These are phyloP conservation scores for Vitellaria paradoxa DNA, from an alignment of 179 eudicot species.

Conservation along the genomic window DNA sequence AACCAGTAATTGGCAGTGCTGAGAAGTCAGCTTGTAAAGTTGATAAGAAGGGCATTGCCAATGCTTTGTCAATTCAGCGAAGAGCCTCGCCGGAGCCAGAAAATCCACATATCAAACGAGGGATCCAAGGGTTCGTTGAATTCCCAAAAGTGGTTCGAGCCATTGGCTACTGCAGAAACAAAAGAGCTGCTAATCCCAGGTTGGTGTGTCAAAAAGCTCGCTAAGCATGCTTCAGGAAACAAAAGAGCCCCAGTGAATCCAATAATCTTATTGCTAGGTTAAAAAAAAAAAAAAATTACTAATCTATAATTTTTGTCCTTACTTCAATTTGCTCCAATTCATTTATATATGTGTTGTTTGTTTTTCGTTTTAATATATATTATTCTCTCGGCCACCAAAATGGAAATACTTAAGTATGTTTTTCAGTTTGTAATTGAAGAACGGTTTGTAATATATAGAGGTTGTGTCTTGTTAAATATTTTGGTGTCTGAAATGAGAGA, in stretches of 20 bases:
- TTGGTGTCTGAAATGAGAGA: not conserved
- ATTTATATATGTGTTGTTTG: not conserved
- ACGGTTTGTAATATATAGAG: not conserved
- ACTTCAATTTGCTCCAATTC: not conserved
- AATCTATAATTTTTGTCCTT: not conserved
- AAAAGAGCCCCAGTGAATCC: slow-evolving; percentile 39
- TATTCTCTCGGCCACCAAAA: too few relatives aligned
- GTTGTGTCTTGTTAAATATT: not conserved
- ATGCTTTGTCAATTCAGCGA: slow-evolving; percentile 20
- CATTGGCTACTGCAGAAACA: slow-evolving; percentile 29
- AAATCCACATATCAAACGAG: slow-evolving; percentile 75
- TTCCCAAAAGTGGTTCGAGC: slow-evolving; percentile 64
- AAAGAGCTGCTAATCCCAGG: slow-evolving; percentile 19
- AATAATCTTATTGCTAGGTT: slow-evolving; percentile 36
- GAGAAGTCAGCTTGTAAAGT: slow-evolving; percentile 16
- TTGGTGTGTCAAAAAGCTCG: slow-evolving; percentile 66
- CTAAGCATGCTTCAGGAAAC: slow-evolving; percentile 49
- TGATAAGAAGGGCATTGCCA: slow-evolving; percentile 3
- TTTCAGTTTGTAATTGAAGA: not conserved
- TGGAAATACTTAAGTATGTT: too few relatives aligned
- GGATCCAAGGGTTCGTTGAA: slow-evolving; percentile 77
- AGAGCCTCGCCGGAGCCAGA: slow-evolving; percentile 40
- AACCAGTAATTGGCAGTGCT: slow-evolving; percentile 4
- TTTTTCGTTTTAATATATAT: too few relatives aligned
- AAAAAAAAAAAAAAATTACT: too few relatives aligned